phyloP scores from a whole-genome alignment of 78 protist genomes.

The Dictyostelium intermedium region DNA sequence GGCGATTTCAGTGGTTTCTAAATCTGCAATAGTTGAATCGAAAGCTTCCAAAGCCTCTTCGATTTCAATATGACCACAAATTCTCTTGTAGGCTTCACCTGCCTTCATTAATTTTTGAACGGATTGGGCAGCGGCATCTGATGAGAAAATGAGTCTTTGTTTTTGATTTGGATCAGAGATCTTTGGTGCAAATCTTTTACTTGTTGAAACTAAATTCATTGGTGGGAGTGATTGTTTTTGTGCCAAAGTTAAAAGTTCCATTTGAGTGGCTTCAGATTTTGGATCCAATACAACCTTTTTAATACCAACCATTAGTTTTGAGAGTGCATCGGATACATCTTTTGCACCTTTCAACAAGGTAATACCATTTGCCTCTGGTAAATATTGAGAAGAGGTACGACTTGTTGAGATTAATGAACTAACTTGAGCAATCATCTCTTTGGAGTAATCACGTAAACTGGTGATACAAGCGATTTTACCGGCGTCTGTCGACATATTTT shows the following conservation, averaged over 20 bases:
- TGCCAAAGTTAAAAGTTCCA: constrained; percentile 29
- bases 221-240: constrained; percentile 74
- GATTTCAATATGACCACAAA: constrained; percentile 77
- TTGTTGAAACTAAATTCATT: constrained; percentile 69
- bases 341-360: constrained; percentile 51
- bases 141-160: constrained; percentile 28
- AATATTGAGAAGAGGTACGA: constrained; percentile 7
- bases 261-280: constrained; percentile 49
- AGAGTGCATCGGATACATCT: constrained; percentile 40
- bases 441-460: constrained; percentile 54
- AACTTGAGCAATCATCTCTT: constrained; percentile 56
- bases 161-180: constrained; percentile 73
- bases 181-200: constrained; percentile 51
- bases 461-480: constrained; percentile 61
- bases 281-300: constrained; percentile 60
- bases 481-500: constrained; percentile 68
- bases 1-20: constrained; percentile 80
- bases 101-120: constrained; percentile 81
- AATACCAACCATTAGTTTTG: constrained; percentile 58
- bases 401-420: constrained; percentile 10
- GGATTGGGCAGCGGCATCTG: constrained; percentile 58
- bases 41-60: constrained; percentile 81
- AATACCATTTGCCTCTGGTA: constrained; percentile 34
- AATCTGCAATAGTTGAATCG: constrained; percentile 69
- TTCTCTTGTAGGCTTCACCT: constrained; percentile 61